Evolutionary conservation across 805 yeast genomes (phyloP), one percentile per base, ranked within the genome.

Genomic region (Saccharomycopsis microspora): DNA sequence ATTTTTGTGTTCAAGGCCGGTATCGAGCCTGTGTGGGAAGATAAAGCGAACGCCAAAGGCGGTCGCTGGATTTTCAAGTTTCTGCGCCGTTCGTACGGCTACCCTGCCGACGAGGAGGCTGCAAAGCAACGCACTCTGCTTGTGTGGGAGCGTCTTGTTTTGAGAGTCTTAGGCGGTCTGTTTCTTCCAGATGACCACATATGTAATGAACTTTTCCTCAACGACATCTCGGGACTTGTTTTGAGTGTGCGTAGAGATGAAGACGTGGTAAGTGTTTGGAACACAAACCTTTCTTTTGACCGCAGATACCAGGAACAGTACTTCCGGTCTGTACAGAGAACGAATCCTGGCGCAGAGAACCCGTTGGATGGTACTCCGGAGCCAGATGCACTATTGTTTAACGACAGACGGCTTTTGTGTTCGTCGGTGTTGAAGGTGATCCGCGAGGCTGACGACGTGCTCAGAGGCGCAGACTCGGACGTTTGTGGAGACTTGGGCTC

Each of bases 11-110:
- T 80, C 63, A 76, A 77, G 54, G 64, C 70, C 33, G 82, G 81
- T 2, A 69, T 78, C 36, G 72, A 74, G 54, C 85, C 85, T 7
- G 73, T 76, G 43, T 79, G 85, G 84, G 84, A 79, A 57, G 84
- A 80, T 57, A 79, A 80, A 5, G 64, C 69, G 44, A 79, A 79
- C 57, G 62, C 71, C 51, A 64, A 67, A 45, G 85, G 85, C 36
- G 85, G 85, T 2, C 64, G 82, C 55, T 78, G 82, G 82, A 69
- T 74, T 19, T 72, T 77, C 54, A 65, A 78, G 53, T 70, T 76
- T 55, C 60, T 64, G 56, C 63, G 75, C 39, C 59, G 68, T 40
- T 27, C 31, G 9, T 11, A 29, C 8, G 19, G 34, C 8, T 8
- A 10, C 9, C 48, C 47, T 29, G 56, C 56, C n/a, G 44, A 41